phyloP scores from a whole-genome alignment of 1,139 yeast species.

The Pichia sp. region DNA sequence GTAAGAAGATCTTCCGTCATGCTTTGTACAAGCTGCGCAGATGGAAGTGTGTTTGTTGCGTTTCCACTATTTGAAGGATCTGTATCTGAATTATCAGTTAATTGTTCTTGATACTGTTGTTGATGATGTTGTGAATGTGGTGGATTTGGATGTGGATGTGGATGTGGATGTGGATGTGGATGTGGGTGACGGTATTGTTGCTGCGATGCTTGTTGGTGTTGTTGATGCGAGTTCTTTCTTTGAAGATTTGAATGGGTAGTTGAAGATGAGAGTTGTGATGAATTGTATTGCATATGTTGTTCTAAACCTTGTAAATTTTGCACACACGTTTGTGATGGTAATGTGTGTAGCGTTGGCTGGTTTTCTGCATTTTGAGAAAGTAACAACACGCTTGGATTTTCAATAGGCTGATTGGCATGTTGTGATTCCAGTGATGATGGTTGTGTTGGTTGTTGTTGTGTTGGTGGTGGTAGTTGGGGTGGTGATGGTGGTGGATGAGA shows the following conservation, averaged over 20 bases:
- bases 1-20: constrained; percentile 5
- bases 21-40: background rate
- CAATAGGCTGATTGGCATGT: no score
- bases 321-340: background rate
- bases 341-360: background rate
- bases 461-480: no score
- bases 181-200: background rate
- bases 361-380: no score
- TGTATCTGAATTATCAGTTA: background rate
- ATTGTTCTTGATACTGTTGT: background rate
- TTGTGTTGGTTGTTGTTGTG: no score
- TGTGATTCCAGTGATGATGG: no score
- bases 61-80: no score
- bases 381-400: no score
- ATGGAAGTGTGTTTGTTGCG: no score
- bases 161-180: background rate
- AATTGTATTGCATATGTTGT: background rate
- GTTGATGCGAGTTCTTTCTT: background rate
- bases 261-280: background rate
- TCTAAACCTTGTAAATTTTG: background rate
- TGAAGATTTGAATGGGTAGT: background rate
- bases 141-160: background rate
- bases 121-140: background rate
- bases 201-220: background rate
- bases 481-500: no score